Evolutionary conservation across 768 basidiomycete genomes (phyloP), one percentile per base, ranked within the genome.

Genomic region (Serendipita indica): DNA sequence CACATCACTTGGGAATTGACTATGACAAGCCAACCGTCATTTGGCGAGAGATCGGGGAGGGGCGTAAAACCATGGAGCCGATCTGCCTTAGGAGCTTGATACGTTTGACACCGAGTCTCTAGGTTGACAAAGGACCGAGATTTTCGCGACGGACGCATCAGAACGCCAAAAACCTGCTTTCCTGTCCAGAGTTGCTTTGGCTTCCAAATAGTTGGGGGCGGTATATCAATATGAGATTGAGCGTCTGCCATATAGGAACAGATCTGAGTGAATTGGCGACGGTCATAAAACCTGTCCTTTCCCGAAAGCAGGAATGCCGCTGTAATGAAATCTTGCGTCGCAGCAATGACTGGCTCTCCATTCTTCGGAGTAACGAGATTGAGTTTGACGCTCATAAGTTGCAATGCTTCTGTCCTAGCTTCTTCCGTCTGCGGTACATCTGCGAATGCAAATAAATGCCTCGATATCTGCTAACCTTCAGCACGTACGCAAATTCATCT

Each of bases 351-450:
- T 25, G 96, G 96, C 70, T 98, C 93, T 63, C 96, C 96, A 64
- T 98, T 98, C 57, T 96, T 82, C 13, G 96, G 96, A 0, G 96
- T 98, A 60, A 99, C 96, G 41, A 99, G 79, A 68, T 98, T 98
- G 68, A 91, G 81, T 69, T 96, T 94, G 61, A 96, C 87, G 66
- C 80, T 89, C 96, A 99, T 99, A 32, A 99, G 82, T 68, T 94
- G 88, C 34, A 96, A 78, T 0, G 96, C 96, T 70, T 99, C 96
- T 7, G 93, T 94, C 54, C 94, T 77, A 2, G 96, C 92, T 72
- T 99, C 96, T 70, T 99, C 96, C 0, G 96, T 99, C 70, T 99
- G 96, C 0, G 96, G 96, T 1, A 99, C 90, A 70, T 99, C 93
- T 98, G 54, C 61, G 27, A 49, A 62, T 2, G 35, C 34, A 14